Conservation (phyloP, 179 eudicot species). For the Beta macrorhiza region DNA sequence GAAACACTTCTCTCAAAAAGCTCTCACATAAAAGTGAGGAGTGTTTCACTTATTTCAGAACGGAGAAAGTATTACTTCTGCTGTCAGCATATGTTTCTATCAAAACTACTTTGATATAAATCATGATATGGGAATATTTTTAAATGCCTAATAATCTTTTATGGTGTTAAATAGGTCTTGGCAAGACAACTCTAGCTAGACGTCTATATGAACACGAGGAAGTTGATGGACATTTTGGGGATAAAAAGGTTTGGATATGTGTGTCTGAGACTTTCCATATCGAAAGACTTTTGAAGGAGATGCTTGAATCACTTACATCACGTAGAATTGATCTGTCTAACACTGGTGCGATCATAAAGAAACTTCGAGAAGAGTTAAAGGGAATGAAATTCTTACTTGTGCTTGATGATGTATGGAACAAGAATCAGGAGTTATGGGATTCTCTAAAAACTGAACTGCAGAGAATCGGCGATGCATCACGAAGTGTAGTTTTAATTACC, state of each 20-base stretch:
- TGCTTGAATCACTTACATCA: constrained; percentile 22
- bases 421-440: constrained; percentile 13
- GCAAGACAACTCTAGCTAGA: constrained; percentile 32
- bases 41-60: no score
- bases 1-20: no score
- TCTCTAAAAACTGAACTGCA: constrained; percentile 5
- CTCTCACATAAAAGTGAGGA: no score
- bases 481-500: constrained; percentile 22
- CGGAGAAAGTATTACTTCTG: neutral
- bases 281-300: constrained; percentile 20
- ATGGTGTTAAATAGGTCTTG: constrained; percentile 15
- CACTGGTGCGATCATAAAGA: constrained; percentile 2
- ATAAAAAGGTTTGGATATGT: constrained; percentile 18
- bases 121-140: neutral
- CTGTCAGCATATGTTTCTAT: neutral
- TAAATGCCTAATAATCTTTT: no score
- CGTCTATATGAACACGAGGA: constrained; percentile 13
- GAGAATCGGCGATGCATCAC: constrained; percentile 5
- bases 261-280: constrained; percentile 17
- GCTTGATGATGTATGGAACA: constrained; percentile 39
- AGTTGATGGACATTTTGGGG: neutral
- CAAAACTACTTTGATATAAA: neutral
- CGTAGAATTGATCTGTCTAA: constrained; percentile 1
- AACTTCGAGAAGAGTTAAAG: constrained; percentile 11
- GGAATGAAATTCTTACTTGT: constrained; percentile 29